These are phyloP conservation scores for Dioscorea alata DNA, from an alignment of 106 monocot species.

Conservation along the genomic window DNA sequence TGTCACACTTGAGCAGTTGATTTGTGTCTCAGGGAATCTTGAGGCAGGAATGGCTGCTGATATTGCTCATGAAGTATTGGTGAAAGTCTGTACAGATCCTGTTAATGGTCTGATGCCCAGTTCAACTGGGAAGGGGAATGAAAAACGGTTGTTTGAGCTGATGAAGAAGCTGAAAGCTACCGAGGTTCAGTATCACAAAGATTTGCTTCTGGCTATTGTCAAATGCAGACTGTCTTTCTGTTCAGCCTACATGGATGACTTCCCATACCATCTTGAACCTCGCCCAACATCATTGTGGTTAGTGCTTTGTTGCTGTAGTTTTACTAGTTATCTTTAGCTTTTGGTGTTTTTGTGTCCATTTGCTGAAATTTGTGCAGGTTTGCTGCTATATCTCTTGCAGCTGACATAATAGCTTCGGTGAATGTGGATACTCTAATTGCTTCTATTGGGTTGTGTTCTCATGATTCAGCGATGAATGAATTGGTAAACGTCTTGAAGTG, in stretches of 20 bases:
- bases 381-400: constrained; percentile 75
- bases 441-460: constrained; percentile 15
- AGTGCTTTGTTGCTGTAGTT: constrained; percentile 19
- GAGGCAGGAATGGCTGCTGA: constrained; percentile 49
- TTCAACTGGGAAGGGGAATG: constrained; percentile 65
- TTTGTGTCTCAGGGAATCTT: constrained; percentile 60
- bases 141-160: constrained; percentile 66
- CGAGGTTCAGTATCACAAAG: constrained; percentile 49
- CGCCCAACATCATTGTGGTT: constrained; percentile 57
- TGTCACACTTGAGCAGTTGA: constrained; percentile 80
- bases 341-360: constrained; percentile 5
- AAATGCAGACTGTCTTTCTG: constrained; percentile 48
- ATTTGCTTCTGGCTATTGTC: constrained; percentile 71
- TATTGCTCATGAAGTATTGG: constrained; percentile 77
- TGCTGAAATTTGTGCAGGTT: constrained; percentile 59
- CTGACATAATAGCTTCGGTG: constrained; percentile 62
- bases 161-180: constrained; percentile 92
- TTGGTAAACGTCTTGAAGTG: constrained; percentile 53
- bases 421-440: constrained; percentile 20
- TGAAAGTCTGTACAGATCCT: constrained; percentile 86
- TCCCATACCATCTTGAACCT: constrained; percentile 81
- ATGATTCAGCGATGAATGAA: constrained; percentile 19
- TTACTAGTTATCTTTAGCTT: not conserved
- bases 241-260: constrained; percentile 69
- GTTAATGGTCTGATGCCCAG: constrained; percentile 86